Evolutionary conservation across 1,139 yeast genomes (phyloP).

Genomic region (Suhomyces bribrorum): DNA sequence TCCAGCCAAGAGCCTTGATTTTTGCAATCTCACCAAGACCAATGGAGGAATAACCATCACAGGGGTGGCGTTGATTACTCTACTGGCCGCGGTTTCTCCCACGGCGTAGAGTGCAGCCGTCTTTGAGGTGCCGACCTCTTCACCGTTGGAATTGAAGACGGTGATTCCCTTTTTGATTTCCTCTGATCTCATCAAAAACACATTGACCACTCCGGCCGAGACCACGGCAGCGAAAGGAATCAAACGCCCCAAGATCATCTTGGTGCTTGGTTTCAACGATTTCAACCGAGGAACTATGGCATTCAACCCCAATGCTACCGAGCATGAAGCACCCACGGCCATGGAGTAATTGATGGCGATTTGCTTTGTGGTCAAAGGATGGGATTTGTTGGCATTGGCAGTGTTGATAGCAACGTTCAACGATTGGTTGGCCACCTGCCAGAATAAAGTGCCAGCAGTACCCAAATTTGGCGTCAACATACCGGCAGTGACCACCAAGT

Average conservation of each 20-base stretch:
- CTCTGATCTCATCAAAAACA: slow-evolving; percentile 91
- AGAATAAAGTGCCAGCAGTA: slow-evolving; percentile 84
- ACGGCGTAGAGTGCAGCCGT: slow-evolving; percentile 90
- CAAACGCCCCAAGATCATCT: slow-evolving; percentile 71
- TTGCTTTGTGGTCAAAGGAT: slow-evolving; percentile 80
- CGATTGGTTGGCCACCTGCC: slow-evolving; percentile 98
- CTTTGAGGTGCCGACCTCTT: slow-evolving; percentile 73
- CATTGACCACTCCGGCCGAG: slow-evolving; percentile 92
- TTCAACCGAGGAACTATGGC: slow-evolving; percentile 81
- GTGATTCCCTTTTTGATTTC: slow-evolving; percentile 83
- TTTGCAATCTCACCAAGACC: slow-evolving; percentile 73
- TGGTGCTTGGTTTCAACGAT: slow-evolving; percentile 65
- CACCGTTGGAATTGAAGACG: slow-evolving; percentile 71
- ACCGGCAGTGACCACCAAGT: slow-evolving; percentile 92
- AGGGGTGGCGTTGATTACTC: slow-evolving; percentile 96
- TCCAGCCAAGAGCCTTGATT: slow-evolving; percentile 59
- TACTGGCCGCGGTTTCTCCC: slow-evolving; percentile 92
- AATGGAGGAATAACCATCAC: slow-evolving; percentile 95
- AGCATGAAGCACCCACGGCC: slow-evolving; percentile 93
- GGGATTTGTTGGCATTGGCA: slow-evolving; percentile 93
- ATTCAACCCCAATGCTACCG: slow-evolving; percentile 91
- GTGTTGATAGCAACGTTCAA: slow-evolving; percentile 95
- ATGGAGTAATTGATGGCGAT: slow-evolving; percentile 73
- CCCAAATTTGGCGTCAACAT: slow-evolving; percentile 95
- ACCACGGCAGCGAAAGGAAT: slow-evolving; percentile 99